A percentile compares a stretch with the other conserved stretches of the same genome.
Evolutionary conservation across 345 rosid species (phyloP).

Genomic region (Pistacia integerrima): DNA sequence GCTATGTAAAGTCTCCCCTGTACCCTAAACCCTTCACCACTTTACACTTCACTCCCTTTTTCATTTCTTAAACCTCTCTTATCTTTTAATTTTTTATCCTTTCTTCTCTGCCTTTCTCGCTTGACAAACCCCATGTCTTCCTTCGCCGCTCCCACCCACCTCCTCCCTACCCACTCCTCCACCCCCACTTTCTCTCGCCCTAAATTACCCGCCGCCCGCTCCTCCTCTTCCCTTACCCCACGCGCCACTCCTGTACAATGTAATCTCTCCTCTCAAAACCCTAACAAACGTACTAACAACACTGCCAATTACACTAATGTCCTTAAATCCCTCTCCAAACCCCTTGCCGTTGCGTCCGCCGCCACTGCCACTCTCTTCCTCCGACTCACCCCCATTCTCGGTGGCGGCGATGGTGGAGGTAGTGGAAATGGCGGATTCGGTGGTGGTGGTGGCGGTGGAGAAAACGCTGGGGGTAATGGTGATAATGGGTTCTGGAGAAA

Average conservation of each 20-base stretch:
- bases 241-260: constrained; percentile 39
- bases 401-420: constrained; percentile 26
- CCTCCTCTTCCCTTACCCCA: constrained; percentile 32
- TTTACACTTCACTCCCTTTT: too few relatives aligned
- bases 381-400: constrained; percentile 40
- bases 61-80: too few relatives aligned
- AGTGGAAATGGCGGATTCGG: constrained; percentile 51
- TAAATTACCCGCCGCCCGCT: constrained; percentile 2
- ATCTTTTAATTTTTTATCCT: neutral
- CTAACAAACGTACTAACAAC: constrained; percentile 11
- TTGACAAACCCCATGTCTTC: constrained; percentile 36
- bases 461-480: constrained; percentile 43
- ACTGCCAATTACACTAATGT: constrained; percentile 14
- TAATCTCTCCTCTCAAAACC: constrained; percentile 24
- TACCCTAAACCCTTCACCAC: too few relatives aligned
- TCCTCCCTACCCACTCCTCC: constrained; percentile 32
- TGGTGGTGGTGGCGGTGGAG: constrained; percentile 55
- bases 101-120: neutral
- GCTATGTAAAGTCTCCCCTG: too few relatives aligned
- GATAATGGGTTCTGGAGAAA: constrained; percentile 56
- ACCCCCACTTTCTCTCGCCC: constrained; percentile 24
- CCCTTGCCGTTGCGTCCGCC: constrained; percentile 44
- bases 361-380: constrained; percentile 59
- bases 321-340: constrained; percentile 43
- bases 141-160: constrained; percentile 42